These are phyloP conservation scores for Mortierella sp. DNA, from an alignment of 371 early-diverging fungal genomes.

Conservation along the genomic window DNA sequence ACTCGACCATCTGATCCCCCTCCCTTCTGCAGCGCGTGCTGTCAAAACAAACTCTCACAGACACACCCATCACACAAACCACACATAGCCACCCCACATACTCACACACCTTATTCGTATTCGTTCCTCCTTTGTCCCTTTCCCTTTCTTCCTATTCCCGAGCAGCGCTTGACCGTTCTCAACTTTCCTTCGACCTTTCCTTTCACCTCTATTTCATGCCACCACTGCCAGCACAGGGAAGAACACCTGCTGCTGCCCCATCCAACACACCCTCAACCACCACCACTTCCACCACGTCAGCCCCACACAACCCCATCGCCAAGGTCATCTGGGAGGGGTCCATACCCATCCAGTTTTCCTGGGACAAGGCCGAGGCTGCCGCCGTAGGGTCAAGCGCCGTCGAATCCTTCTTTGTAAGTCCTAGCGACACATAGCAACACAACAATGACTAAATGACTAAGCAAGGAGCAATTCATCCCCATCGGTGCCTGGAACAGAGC, in stretches of 20 bases:
- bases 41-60: not conserved
- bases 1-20: not conserved
- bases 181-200: not conserved
- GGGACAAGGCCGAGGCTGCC: conserved; percentile 59
- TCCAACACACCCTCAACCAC: conserved; percentile 23
- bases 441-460: not conserved
- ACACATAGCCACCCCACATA: not conserved
- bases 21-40: conserved; percentile 6
- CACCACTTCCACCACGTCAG: conserved; percentile 20
- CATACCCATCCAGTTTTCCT: conserved; percentile 66
- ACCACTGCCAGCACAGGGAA: conserved; percentile 47
- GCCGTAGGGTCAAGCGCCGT: conserved; percentile 52
- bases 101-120: conserved; percentile 2
- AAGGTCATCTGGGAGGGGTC: conserved; percentile 70
- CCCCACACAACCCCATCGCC: conserved; percentile 49
- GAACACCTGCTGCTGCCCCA: conserved; percentile 41
- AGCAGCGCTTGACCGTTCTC: not conserved
- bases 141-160: not conserved
- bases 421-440: not conserved
- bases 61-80: not conserved
- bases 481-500: conserved; percentile 7
- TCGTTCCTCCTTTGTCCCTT: not conserved
- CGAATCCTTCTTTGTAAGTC: conserved; percentile 68
- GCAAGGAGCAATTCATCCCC: not conserved
- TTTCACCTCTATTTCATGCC: conserved; percentile 31